Percentiles rank a stretch among this genome's conserved stretches.
Conservation (phyloP, 495 filamentous ascomycete genomes). For the Sporormia fimetaria region DNA sequence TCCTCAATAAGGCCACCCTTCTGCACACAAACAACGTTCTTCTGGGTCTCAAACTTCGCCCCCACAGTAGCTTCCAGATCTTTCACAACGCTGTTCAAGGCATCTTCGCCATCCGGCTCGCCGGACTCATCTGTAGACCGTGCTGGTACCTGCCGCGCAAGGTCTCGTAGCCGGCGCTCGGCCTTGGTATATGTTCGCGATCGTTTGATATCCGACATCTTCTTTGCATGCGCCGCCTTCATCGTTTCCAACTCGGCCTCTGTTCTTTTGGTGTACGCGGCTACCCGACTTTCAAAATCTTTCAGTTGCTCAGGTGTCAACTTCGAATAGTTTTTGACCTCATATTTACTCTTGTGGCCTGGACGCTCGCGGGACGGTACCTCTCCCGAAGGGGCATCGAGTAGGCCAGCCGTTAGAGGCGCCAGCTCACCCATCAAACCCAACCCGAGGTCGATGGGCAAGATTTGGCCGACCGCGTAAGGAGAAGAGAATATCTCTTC, state of each 20-base stretch:
- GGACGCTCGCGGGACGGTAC: conserved; percentile 14
- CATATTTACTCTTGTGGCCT: conserved; percentile 18
- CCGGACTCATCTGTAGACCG: not conserved
- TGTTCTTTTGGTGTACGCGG: conserved; percentile 51
- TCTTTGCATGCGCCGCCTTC: conserved; percentile 62
- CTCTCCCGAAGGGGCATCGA: conserved; percentile 44
- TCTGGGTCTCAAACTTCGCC: conserved; percentile 23
- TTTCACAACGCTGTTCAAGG: conserved; percentile 26
- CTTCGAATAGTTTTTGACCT: conserved; percentile 33
- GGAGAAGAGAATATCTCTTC: conserved; percentile 89
- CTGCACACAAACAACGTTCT: conserved; percentile 30
- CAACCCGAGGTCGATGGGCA: conserved; percentile 75
- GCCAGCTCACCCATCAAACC: conserved; percentile 80
- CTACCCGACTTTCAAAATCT: conserved; percentile 65
- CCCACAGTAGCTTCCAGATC: conserved; percentile 29
- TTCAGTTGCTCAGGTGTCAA: conserved; percentile 56
- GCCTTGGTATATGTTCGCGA: conserved; percentile 35
- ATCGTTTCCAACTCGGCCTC: conserved; percentile 71
- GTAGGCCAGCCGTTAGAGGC: conserved; percentile 66
- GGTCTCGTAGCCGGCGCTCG: conserved; percentile 28
- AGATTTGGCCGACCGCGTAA: conserved; percentile 68
- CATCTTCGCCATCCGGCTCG: conserved; percentile 18
- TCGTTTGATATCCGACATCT: conserved; percentile 61
- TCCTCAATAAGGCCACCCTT: conserved; percentile 32
- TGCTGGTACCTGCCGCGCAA: conserved; percentile 4